Percentiles rank a stretch among this genome's conserved stretches.
Evolutionary conservation across 208 protist species (phyloP).

Genomic region (Trypanosoma lewisi): DNA sequence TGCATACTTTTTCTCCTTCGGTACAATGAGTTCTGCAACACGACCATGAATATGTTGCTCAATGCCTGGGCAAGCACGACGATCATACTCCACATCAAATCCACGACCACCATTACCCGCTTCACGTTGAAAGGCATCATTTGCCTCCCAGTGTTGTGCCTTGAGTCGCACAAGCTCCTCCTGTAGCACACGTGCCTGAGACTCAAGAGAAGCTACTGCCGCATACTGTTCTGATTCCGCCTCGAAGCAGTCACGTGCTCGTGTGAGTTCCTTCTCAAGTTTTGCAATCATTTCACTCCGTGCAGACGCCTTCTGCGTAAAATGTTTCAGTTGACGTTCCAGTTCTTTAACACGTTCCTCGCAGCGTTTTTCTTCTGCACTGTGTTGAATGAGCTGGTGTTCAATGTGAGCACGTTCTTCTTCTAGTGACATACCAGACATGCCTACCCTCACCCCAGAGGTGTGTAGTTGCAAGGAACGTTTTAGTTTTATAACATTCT

Average conservation of each 20-base stretch:
- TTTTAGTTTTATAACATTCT: conserved; percentile 63
- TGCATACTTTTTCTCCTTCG: conserved; percentile 60
- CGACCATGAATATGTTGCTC: conserved; percentile 85
- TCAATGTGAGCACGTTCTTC: conserved; percentile 74
- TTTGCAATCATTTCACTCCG: conserved; percentile 27
- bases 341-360: conserved; percentile 52
- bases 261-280: conserved; percentile 32
- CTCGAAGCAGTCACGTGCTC: conserved; percentile 38
- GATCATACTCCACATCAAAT: conserved; percentile 76
- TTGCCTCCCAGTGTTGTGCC: conserved; percentile 51
- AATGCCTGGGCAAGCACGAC: conserved; percentile 36
- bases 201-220: conserved; percentile 16
- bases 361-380: conserved; percentile 39
- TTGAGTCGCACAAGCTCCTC: conserved; percentile 42
- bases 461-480: conserved; percentile 65
- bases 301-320: conserved; percentile 40
- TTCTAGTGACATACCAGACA: conserved; percentile 71
- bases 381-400: conserved; percentile 51
- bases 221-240: conserved; percentile 25
- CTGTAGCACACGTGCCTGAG: conserved; percentile 31
- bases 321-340: conserved; percentile 39
- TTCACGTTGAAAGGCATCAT: conserved; percentile 67
- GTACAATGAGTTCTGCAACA: conserved; percentile 93
- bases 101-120: conserved; percentile 31
- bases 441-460: conserved; percentile 77